phyloP scores from a whole-genome alignment of 257 asterid species.

The Lycium ferocissimum region DNA sequence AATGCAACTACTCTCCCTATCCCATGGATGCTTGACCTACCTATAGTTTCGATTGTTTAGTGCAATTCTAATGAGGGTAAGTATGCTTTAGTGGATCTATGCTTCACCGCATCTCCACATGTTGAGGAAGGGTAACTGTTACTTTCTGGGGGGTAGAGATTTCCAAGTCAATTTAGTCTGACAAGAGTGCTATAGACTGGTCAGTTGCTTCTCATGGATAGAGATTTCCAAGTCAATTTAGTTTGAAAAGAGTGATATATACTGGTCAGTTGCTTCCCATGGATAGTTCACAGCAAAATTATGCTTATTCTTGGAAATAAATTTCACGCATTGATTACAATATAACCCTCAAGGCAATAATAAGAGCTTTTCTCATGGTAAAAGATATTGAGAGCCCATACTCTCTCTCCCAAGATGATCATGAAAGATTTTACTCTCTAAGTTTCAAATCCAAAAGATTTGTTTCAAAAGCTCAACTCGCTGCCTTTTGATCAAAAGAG shows the following conservation, averaged over 20 bases:
- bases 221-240: too few relatives aligned
- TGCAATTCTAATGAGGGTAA: not conserved
- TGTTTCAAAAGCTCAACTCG: not conserved
- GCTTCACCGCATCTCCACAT: not conserved
- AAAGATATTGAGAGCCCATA: not conserved
- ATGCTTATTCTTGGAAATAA: not conserved
- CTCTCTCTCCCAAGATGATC: not conserved
- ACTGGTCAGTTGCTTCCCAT: too few relatives aligned
- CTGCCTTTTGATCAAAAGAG: not conserved
- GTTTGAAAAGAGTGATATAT: too few relatives aligned
- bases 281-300: not conserved
- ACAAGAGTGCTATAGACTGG: not conserved
- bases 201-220: not conserved
- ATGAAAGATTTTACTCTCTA: not conserved
- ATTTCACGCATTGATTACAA: not conserved
- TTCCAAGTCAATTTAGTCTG: not conserved
- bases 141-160: not conserved
- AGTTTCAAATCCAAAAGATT: not conserved
- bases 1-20: too few relatives aligned
- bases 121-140: not conserved
- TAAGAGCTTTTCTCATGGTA: not conserved
- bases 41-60: not conserved
- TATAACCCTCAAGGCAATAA: slow-evolving; percentile 11
- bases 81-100: slow-evolving; percentile 1
- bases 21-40: not conserved